Base-by-base conservation (phyloP, 805 yeast genomes). In the Debaryomyces castellii region DNA sequence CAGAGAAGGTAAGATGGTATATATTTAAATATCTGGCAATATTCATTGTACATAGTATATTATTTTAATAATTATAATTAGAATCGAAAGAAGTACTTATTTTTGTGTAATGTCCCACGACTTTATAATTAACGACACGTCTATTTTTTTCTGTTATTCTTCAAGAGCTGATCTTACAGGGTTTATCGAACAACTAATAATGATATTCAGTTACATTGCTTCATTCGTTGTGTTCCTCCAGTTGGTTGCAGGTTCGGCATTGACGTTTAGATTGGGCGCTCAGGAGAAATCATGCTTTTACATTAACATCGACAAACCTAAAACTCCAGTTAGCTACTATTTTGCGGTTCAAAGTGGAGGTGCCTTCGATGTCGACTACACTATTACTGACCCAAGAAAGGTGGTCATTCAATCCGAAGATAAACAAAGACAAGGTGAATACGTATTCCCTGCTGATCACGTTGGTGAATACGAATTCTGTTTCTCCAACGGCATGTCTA, bases 391-490 rank as follows among this genome's bases (percentile, higher is more conserved):
- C 33, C 94, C 94, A 11, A 68, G 70, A 43, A 81, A 82, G 25
- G 74, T 71, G 39, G 61, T 76, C 18, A 64, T 87, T 36, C 76
- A 78, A 43, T 58, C 69, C 27, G 85, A 84, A 44, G 69, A 71
- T 40, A 82, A 83, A 53, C 81, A 83, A 61, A 80, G 86, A 63
- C 92, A 86, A 63, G 96, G 91, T 10, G 96, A 89, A 59, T 85
- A 85, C 72, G 72, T 81, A 5, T 82, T 90, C 62, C 73, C 69
- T 17, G 95, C 88, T 18, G 80, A 78, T 35, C 60, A 63, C 42
- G 62, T 66, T 16, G 97, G 97, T 36, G 96, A 90, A 64, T 90
- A 89, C 71, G 86, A 85, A 64, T 85, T 90, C 64, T 90, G 97
- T 69, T 89, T 90, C 71, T 69, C 81, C 57, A 87, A 88, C 65